These are phyloP conservation scores for Scutellaria galericulata DNA, from an alignment of 257 asterid genomes.

Conservation along the genomic window DNA sequence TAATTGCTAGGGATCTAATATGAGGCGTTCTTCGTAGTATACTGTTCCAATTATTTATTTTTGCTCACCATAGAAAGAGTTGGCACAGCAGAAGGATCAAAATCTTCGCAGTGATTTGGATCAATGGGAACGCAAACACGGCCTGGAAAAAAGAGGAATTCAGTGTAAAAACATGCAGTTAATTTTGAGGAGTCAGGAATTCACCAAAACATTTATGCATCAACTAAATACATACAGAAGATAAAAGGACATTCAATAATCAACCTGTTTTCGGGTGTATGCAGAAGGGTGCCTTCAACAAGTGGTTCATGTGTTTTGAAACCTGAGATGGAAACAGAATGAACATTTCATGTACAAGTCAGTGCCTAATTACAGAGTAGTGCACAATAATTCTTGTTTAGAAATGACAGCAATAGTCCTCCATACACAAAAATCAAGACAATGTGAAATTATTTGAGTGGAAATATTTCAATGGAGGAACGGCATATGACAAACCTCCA, in stretches of 20 bases:
- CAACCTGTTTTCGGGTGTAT: constrained; percentile 92
- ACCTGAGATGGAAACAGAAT: constrained; percentile 56
- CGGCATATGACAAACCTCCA: constrained; percentile 65
- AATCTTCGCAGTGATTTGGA: constrained; percentile 78
- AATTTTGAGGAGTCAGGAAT: constrained; percentile 18
- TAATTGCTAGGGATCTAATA: neutral
- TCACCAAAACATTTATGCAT: neutral
- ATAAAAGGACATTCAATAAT: constrained; percentile 15
- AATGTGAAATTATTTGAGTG: neutral
- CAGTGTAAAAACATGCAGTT: neutral
- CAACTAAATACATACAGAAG: constrained; percentile 6
- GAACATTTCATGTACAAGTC: constrained; percentile 19
- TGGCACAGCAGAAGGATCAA: constrained; percentile 85
- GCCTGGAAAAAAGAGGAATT: constrained; percentile 50
- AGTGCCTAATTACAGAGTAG: constrained; percentile 3
- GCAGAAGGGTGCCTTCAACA: constrained; percentile 93
- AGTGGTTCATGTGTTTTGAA: constrained; percentile 86
- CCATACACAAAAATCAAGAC: constrained; percentile 21
- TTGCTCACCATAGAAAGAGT: constrained; percentile 76
- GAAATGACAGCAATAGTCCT: neutral
- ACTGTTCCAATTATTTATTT: neutral
- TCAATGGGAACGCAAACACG: constrained; percentile 92
- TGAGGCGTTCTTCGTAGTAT: neutral
- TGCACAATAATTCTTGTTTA: constrained; percentile 2
- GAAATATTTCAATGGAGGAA: neutral